Conservation (phyloP, 2,329 filamentous ascomycete species). For the Ascochyta clinopodiicola region DNA sequence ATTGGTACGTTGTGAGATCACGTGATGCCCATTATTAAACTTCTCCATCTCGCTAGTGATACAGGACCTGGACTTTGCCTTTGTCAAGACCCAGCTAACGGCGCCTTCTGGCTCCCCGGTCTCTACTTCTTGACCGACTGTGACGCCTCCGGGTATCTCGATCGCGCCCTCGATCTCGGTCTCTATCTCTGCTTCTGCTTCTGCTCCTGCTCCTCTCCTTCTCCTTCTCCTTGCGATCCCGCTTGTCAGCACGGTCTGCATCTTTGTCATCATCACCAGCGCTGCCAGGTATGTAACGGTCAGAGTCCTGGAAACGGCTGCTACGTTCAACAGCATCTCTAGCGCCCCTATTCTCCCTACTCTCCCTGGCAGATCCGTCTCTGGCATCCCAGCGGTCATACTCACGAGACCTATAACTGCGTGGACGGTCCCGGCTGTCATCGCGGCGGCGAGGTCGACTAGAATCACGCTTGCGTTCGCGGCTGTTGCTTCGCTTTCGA, state of each 20-base stretch:
- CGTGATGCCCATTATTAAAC: not conserved
- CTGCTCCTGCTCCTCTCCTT: slow-evolving; percentile 29
- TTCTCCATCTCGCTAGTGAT: slow-evolving; percentile 6
- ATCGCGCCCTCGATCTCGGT: slow-evolving; percentile 17
- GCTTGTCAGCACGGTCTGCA: slow-evolving; percentile 18
- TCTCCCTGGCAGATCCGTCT: slow-evolving; percentile 3
- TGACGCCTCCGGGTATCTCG: slow-evolving; percentile 26
- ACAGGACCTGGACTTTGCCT: not conserved
- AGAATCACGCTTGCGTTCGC: slow-evolving; percentile 31
- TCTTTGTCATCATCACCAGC: slow-evolving; percentile 25
- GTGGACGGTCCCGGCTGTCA: slow-evolving; percentile 48
- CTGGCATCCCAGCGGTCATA: slow-evolving; percentile 47
- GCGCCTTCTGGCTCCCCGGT: slow-evolving; percentile 14
- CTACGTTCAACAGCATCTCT: slow-evolving; percentile 20
- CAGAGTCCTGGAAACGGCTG: slow-evolving; percentile 37
- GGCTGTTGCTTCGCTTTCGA: slow-evolving; percentile 28
- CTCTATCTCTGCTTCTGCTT: slow-evolving; percentile 17
- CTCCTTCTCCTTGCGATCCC: slow-evolving; percentile 36
- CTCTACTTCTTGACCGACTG: slow-evolving; percentile 29
- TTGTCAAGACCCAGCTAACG: not conserved
- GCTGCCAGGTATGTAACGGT: slow-evolving; percentile 39
- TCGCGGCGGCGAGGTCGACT: slow-evolving; percentile 35
- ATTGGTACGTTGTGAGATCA: not conserved
- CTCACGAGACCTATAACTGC: slow-evolving; percentile 51
- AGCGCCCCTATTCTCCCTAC: not conserved